Conservation (phyloP, 352 stramenopile species). For the Achlya hypogyna region DNA sequence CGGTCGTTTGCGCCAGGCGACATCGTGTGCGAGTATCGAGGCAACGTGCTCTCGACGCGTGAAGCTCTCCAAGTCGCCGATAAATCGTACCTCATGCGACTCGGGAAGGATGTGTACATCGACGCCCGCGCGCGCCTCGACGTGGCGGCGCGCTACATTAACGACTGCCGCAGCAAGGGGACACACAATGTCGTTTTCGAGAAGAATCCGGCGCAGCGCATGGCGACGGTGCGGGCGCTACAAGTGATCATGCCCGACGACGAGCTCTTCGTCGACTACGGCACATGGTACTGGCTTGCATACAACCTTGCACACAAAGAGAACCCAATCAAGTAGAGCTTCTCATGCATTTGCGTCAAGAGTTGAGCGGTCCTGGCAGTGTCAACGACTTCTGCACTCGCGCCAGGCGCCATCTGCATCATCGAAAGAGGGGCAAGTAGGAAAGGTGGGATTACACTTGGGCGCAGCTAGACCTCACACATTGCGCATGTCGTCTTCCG, state of each 20-base stretch:
- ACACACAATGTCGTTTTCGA: conserved; percentile 71
- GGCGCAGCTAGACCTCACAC: conserved; percentile 39
- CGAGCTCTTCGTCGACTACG: conserved; percentile 77
- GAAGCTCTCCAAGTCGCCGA: conserved; percentile 46
- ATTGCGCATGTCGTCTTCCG: conserved; percentile 17
- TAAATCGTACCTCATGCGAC: conserved; percentile 74
- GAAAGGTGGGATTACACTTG: too few species aligned
- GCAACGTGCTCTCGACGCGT: conserved; percentile 25
- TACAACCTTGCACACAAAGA: conserved; percentile 63
- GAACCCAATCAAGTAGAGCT: conserved; percentile 31
- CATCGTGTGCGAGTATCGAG: conserved; percentile 39
- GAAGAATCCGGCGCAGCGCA: conserved; percentile 38
- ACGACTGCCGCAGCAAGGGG: conserved; percentile 52
- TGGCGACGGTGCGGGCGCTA: conserved; percentile 50
- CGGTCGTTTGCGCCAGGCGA: conserved; percentile 22
- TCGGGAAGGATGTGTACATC: conserved; percentile 68
- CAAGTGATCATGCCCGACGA: conserved; percentile 44
- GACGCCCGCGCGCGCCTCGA: conserved; percentile 41
- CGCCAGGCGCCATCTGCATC: too few species aligned
- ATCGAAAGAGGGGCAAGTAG: too few species aligned
- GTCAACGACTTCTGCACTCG: too few species aligned
- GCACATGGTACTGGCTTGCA: conserved; percentile 71
- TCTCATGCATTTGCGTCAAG: neutral
- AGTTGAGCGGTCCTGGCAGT: too few species aligned
- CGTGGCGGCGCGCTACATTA: conserved; percentile 67